Evolutionary conservation across 345 rosid species (phyloP).

Genomic region (Populus simonii): DNA sequence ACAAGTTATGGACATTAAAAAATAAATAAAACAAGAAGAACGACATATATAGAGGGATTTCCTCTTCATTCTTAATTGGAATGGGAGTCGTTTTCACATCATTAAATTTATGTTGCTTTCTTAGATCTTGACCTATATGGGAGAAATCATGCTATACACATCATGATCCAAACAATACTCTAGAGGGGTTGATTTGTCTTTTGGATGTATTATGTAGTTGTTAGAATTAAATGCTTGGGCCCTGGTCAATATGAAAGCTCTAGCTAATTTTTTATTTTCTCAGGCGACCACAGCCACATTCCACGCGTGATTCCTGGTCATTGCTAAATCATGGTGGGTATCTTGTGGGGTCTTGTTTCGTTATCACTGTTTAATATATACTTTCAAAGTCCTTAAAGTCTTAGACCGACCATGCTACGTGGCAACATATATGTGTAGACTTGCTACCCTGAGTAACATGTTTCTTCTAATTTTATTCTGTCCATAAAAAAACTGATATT

Average conservation of each 20-base stretch:
- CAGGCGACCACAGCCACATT: too few relatives aligned
- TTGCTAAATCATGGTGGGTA: neutral
- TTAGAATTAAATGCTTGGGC: neutral
- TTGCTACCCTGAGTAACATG: too few relatives aligned
- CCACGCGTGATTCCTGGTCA: neutral
- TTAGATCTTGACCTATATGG: neutral
- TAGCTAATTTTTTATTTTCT: neutral
- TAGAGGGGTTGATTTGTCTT: neutral
- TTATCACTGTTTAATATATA: neutral
- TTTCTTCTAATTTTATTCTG: neutral
- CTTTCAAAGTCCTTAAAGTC: neutral
- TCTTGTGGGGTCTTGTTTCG: neutral
- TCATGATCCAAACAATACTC: too few relatives aligned
- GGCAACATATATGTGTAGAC: neutral
- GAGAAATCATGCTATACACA: too few relatives aligned
- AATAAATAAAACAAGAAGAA: neutral
- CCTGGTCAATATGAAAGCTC: neutral
- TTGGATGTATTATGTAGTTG: too few relatives aligned
- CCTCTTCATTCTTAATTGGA: neutral
- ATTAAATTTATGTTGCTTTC: too few relatives aligned
- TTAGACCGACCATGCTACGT: neutral
- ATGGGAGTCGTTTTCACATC: too few relatives aligned
- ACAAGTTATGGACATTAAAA: neutral
- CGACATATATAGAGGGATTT: neutral
- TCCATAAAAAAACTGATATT: too few relatives aligned